Evolutionary conservation across 495 filamentous ascomycete species (phyloP).

Genomic region (Emericellopsis terricola): DNA sequence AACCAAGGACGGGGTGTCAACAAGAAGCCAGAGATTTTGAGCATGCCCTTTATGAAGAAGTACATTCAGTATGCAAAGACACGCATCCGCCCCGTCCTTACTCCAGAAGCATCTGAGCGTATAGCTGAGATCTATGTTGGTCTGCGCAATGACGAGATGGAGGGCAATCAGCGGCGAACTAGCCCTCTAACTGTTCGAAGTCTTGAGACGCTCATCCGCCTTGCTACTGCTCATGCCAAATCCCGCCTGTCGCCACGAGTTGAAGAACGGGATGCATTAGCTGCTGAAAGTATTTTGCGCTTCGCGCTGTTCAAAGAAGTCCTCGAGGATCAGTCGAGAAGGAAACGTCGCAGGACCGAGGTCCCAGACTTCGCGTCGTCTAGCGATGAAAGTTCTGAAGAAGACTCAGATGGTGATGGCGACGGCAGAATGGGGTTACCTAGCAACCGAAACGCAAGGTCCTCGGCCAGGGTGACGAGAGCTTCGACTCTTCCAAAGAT

Average conservation of each 20-base stretch:
- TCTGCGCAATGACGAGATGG: conserved; percentile 88
- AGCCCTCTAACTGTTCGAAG: conserved; percentile 94
- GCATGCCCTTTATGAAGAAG: conserved; percentile 98
- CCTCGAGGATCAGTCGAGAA: conserved; percentile 68
- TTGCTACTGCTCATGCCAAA: conserved; percentile 93
- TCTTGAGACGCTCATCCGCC: conserved; percentile 90
- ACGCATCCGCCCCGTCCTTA: conserved; percentile 76
- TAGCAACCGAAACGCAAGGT: conserved; percentile 1
- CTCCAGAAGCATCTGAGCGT: conserved; percentile 82
- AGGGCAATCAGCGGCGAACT: conserved; percentile 83
- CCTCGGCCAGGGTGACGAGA: conserved; percentile 6
- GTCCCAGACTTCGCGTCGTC: conserved; percentile 17
- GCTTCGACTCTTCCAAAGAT: neutral
- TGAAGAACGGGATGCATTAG: conserved; percentile 74
- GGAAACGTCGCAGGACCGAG: conserved; percentile 42
- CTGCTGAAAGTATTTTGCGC: conserved; percentile 77
- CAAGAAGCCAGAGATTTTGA: conserved; percentile 77
- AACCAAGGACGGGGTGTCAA: conserved; percentile 50
- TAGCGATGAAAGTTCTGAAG: conserved; percentile 18
- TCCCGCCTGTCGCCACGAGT: conserved; percentile 81
- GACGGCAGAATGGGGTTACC: conserved; percentile 4
- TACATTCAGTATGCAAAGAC: conserved; percentile 98
- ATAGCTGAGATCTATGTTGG: conserved; percentile 87
- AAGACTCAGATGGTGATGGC: conserved; percentile 15
- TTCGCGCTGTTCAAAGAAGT: conserved; percentile 99